Conservation (phyloP, 2,329 filamentous ascomycete species). For the Samsoniella hepiali region DNA sequence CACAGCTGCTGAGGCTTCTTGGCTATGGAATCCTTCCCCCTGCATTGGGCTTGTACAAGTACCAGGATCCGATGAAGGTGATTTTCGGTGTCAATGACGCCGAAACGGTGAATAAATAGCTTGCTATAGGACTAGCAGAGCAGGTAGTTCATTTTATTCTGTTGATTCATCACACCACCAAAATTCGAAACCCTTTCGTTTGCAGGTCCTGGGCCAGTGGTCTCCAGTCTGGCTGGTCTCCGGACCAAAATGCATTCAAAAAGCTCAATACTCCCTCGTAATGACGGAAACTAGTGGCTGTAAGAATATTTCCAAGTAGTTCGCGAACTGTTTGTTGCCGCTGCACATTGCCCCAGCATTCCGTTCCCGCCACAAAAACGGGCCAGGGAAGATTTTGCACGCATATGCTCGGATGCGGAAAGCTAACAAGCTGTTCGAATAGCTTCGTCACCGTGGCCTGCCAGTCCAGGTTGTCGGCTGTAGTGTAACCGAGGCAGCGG, state of each 20-base stretch:
- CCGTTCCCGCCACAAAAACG: slow-evolving; percentile 29
- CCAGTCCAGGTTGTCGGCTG: slow-evolving; percentile 20
- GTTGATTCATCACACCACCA: slow-evolving; percentile 21
- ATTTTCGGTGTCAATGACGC: slow-evolving; percentile 36
- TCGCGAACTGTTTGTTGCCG: slow-evolving; percentile 22
- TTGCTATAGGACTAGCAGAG: neutral
- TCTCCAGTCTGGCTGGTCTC: slow-evolving; percentile 27
- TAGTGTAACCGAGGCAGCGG: slow-evolving; percentile 26
- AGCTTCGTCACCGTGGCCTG: slow-evolving; percentile 22
- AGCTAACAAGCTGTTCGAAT: slow-evolving; percentile 24
- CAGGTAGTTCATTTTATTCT: neutral
- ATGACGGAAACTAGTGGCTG: slow-evolving; percentile 26
- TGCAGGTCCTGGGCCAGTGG: slow-evolving; percentile 26
- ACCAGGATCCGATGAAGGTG: slow-evolving; percentile 36
- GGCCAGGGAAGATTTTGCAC: slow-evolving; percentile 32
- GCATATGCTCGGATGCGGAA: slow-evolving; percentile 26
- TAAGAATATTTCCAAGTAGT: slow-evolving; percentile 22
- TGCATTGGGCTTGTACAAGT: slow-evolving; percentile 35
- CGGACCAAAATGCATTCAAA: slow-evolving; percentile 27
- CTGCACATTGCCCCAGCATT: slow-evolving; percentile 24
- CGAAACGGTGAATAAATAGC: slow-evolving; percentile 28
- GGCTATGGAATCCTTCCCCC: slow-evolving; percentile 35
- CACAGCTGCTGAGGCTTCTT: slow-evolving; percentile 31
- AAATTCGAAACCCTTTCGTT: slow-evolving; percentile 24
- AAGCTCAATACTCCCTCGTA: slow-evolving; percentile 26